These are phyloP conservation scores for Nigrospora osmanthi DNA, from an alignment of 2,329 filamentous ascomycete genomes.

Conservation along the genomic window DNA sequence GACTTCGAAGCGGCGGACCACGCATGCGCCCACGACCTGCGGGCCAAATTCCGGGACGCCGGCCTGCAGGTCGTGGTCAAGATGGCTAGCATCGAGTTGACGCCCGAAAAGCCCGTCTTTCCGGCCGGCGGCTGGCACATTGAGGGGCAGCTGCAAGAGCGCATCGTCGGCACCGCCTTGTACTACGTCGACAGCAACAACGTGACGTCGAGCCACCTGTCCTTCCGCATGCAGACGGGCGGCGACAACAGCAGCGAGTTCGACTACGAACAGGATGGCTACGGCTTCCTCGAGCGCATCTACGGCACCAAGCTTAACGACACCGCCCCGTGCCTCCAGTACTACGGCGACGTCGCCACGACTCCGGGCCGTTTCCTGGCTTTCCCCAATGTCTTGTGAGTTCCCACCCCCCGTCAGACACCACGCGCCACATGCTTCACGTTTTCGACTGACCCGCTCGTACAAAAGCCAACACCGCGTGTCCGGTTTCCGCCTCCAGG, in stretches of 20 bases:
- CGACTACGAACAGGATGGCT: slow-evolving; percentile 1
- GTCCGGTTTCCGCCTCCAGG: slow-evolving; percentile 37
- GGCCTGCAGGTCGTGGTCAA: slow-evolving; percentile 45
- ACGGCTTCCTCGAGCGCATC: slow-evolving; percentile 3
- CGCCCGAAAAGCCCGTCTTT: slow-evolving; percentile 44
- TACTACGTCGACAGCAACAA: slow-evolving; percentile 28
- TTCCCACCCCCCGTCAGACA: no score
- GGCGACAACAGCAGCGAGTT: not conserved
- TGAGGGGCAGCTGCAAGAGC: slow-evolving; percentile 11
- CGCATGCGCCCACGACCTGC: not conserved
- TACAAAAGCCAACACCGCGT: slow-evolving; percentile 33
- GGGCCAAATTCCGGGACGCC: not conserved
- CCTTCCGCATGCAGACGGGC: slow-evolving; percentile 33
- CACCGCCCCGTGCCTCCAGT: slow-evolving; percentile 7
- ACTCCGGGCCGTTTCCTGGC: slow-evolving; percentile 13
- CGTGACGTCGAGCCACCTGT: slow-evolving; percentile 43
- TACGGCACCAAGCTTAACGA: not conserved
- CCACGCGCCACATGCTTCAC: not conserved
- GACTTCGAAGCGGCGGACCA: not conserved
- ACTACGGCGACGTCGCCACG: slow-evolving; percentile 13
- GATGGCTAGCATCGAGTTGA: slow-evolving; percentile 50
- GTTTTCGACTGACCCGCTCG: slow-evolving; percentile 11
- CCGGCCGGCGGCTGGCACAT: slow-evolving; percentile 37
- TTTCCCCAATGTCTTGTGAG: slow-evolving; percentile 15
- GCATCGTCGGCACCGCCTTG: slow-evolving; percentile 11